Percentiles rank a stretch among this genome's conserved stretches.
Evolutionary conservation across 2,329 filamentous ascomycete genomes (phyloP).

Genomic region (Penicillium sp.): DNA sequence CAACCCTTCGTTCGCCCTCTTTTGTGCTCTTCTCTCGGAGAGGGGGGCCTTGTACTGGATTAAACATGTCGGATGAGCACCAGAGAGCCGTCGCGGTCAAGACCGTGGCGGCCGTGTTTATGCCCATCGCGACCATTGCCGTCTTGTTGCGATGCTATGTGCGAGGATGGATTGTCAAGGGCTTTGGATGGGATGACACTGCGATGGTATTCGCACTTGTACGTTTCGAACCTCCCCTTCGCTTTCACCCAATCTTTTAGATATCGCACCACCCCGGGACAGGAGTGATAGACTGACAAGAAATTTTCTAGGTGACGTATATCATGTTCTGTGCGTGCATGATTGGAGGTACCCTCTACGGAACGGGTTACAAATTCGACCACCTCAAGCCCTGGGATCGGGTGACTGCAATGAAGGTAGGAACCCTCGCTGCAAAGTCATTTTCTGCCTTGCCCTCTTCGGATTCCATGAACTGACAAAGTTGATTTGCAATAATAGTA

Average conservation of each 20-base stretch:
- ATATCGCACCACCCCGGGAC: no score
- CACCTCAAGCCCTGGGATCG: constrained; percentile 13
- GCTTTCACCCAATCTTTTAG: no score
- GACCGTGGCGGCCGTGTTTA: constrained; percentile 23
- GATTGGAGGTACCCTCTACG: constrained; percentile 27
- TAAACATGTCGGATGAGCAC: constrained; percentile 15
- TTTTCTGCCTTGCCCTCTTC: not conserved
- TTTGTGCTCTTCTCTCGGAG: not conserved
- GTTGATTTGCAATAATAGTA: constrained; percentile 12
- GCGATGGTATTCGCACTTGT: constrained; percentile 28
- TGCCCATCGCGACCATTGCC: constrained; percentile 23
- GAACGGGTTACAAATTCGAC: constrained; percentile 22
- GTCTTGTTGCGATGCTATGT: constrained; percentile 30
- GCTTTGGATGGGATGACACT: constrained; percentile 31
- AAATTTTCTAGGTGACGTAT: constrained; percentile 16
- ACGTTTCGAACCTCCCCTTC: not conserved
- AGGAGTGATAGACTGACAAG: no score
- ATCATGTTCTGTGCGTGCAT: constrained; percentile 27
- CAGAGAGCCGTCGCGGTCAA: constrained; percentile 21
- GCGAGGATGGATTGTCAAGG: constrained; percentile 25
- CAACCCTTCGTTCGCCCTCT: not conserved
- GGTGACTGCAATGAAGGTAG: constrained; percentile 25
- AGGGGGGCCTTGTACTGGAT: not conserved
- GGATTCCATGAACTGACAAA: not conserved
- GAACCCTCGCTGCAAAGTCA: no score